Conservation (phyloP, 352 stramenopile species). For the Pythium phragmiticola region DNA sequence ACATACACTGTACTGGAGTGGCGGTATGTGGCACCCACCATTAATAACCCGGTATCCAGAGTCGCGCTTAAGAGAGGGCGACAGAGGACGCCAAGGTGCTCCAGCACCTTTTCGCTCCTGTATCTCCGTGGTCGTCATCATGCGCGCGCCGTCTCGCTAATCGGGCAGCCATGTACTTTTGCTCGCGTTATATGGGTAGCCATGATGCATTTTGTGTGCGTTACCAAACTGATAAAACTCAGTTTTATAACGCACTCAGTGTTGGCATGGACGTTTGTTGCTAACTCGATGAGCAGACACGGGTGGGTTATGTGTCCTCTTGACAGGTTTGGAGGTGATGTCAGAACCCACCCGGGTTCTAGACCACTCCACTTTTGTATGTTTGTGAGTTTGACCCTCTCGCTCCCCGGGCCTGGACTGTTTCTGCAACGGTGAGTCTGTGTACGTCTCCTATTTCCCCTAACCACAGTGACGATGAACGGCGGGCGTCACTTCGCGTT, state of each 20-base stretch:
- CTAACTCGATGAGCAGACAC: not conserved
- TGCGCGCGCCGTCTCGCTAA: constrained; percentile 14
- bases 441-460: not conserved
- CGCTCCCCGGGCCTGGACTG: not conserved
- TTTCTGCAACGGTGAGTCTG: not conserved
- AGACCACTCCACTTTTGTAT: not conserved
- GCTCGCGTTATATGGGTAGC: constrained; percentile 20
- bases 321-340: not conserved
- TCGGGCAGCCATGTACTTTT: constrained; percentile 6
- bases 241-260: constrained; percentile 19
- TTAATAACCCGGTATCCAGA: too few species aligned
- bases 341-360: constrained; percentile 10
- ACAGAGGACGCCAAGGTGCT: too few species aligned
- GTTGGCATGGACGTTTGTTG: constrained; percentile 19
- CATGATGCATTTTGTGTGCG: constrained; percentile 15
- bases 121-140: constrained; percentile 11
- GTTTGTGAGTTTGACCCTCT: not conserved
- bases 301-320: not conserved
- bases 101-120: not conserved
- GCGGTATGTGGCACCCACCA: too few species aligned
- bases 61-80: too few species aligned
- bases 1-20: too few species aligned
- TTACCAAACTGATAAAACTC: constrained; percentile 26
- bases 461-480: not conserved
- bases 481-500: not conserved